Percentiles rank a stretch among this genome's conserved stretches.
phyloP scores from a whole-genome alignment of 352 stramenopile genomes.

The Blastocystis sp. region DNA sequence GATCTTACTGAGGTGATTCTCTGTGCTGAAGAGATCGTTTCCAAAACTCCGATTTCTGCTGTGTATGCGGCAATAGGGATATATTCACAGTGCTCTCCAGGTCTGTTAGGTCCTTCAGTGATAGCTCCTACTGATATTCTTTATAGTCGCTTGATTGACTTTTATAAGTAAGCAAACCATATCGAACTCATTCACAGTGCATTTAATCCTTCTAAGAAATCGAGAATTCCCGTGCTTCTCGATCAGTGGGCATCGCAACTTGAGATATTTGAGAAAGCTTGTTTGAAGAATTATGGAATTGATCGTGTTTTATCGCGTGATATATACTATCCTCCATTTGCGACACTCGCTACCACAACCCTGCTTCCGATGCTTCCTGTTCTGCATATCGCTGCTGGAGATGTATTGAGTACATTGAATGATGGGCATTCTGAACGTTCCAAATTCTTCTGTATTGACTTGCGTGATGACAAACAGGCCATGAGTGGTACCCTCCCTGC shows the following conservation, averaged over 20 bases:
- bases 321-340: conserved; percentile 1
- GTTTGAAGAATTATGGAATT: conserved; percentile 43
- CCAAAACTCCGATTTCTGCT: background rate
- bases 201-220: conserved; percentile 4
- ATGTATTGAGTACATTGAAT: background rate
- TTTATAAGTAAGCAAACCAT: background rate
- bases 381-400: background rate
- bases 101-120: background rate
- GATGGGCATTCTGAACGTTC: too few relatives aligned
- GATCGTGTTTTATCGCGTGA: conserved; percentile 50
- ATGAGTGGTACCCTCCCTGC: background rate
- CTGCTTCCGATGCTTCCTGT: background rate
- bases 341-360: background rate
- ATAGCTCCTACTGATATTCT: background rate
- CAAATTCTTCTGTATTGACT: conserved; percentile 2
- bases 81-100: conserved; percentile 7
- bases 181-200: background rate
- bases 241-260: conserved; percentile 3
- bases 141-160: background rate
- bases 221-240: background rate
- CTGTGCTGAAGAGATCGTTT: background rate
- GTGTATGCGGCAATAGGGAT: background rate
- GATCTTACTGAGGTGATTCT: background rate
- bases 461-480: background rate
- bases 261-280: background rate